A percentile compares a stretch with the other conserved stretches of the same genome.
These are phyloP conservation scores for Asclepias syriaca DNA, from an alignment of 257 asterid species.

Conservation along the genomic window DNA sequence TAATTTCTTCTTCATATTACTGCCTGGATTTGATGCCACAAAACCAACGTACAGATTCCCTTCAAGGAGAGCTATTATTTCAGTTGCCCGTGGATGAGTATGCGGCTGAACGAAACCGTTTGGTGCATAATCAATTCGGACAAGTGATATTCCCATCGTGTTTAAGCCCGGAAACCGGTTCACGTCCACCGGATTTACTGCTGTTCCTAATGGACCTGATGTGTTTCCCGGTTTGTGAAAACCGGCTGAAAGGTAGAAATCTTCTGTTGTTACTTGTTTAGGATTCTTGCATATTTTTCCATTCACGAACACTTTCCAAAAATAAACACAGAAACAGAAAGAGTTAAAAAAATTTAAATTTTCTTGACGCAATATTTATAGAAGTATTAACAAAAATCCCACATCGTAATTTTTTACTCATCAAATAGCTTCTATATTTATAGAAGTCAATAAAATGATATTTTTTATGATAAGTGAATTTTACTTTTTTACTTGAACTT, in stretches of 20 bases:
- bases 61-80: not conserved
- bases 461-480: no score
- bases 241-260: not conserved
- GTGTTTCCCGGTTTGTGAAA: conserved; percentile 6
- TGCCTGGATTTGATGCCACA: not conserved
- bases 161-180: conserved; percentile 1
- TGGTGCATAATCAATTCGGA: not conserved
- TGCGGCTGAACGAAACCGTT: not conserved
- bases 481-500: no score
- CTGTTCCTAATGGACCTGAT: not conserved
- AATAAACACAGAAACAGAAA: no score
- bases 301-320: no score
- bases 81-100: conserved; percentile 2
- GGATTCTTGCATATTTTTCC: not conserved
- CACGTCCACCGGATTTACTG: not conserved
- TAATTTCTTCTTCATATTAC: not conserved
- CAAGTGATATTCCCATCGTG: not conserved
- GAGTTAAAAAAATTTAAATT: no score
- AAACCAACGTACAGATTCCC: conserved; percentile 4
- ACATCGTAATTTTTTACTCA: no score
- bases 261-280: not conserved
- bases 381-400: no score
- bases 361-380: no score
- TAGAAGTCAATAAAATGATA: no score
- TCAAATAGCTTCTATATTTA: no score